Percentiles rank a stretch among this genome's conserved stretches.
phyloP scores from a whole-genome alignment of 305 asterid genomes.

The Euphrasia arctica region DNA sequence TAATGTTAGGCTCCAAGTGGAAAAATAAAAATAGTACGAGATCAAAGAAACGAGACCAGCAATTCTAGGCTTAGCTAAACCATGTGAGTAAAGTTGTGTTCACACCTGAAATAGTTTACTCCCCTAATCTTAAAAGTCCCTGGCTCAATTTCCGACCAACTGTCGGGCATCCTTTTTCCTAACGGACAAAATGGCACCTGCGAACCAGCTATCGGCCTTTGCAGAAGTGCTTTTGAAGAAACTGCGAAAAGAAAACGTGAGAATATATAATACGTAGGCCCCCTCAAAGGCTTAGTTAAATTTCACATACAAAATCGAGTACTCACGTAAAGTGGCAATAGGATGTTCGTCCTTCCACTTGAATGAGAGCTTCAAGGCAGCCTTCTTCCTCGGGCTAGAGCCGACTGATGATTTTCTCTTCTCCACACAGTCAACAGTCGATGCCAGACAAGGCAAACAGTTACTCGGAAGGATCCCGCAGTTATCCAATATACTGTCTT shows the following conservation, averaged over 20 bases:
- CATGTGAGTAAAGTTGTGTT: neutral
- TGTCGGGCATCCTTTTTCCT: constrained; percentile 85
- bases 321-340: constrained; percentile 63
- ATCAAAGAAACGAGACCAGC: neutral
- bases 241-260: constrained; percentile 39
- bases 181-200: constrained; percentile 89
- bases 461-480: constrained; percentile 81
- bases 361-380: constrained; percentile 71
- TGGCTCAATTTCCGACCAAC: constrained; percentile 90
- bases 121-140: constrained; percentile 83
- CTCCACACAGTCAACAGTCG: constrained; percentile 57
- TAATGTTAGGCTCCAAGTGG: neutral
- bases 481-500: constrained; percentile 54
- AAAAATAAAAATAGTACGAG: neutral
- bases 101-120: constrained; percentile 83
- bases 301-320: neutral
- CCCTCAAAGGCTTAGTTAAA: neutral
- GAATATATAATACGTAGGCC: neutral
- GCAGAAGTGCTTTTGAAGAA: constrained; percentile 74
- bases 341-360: constrained; percentile 92
- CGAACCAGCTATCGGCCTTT: constrained; percentile 85
- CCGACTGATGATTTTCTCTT: constrained; percentile 68
- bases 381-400: constrained; percentile 77
- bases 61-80: neutral
- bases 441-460: constrained; percentile 93